phyloP scores from a whole-genome alignment of 2,329 filamentous ascomycete genomes.

The Fusarium marasasianum region DNA sequence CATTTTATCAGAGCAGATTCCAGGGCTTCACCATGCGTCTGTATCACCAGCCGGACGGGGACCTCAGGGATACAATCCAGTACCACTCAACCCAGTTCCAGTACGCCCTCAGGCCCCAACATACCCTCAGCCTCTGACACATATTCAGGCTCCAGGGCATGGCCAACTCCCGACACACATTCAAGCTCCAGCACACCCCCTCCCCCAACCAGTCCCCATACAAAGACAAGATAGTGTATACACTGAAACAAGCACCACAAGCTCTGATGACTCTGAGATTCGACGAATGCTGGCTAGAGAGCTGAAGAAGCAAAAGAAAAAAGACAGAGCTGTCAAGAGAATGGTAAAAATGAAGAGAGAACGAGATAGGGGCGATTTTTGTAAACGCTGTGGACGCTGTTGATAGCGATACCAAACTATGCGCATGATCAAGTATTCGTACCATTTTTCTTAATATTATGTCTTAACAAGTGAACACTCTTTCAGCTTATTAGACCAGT shows the following conservation, averaged over 20 bases:
- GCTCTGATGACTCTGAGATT: background rate
- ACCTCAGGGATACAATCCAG: background rate
- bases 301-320: background rate
- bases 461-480: background rate
- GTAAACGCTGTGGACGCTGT: background rate
- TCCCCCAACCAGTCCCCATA: background rate
- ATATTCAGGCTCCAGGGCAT: background rate
- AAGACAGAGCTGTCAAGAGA: background rate
- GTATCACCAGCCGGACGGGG: background rate
- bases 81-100: background rate
- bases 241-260: background rate
- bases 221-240: background rate
- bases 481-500: background rate
- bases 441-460: fast-evolving
- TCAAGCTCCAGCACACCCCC: background rate
- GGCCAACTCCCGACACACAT: fast-evolving
- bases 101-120: background rate
- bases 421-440: background rate
- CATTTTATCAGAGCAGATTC: background rate
- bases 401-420: background rate
- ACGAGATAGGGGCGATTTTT: background rate
- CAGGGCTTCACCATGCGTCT: background rate
- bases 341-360: background rate
- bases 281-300: background rate
- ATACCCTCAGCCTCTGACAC: too few relatives aligned